Percentiles rank a stretch among this genome's conserved stretches.
Evolutionary conservation across 192 early-diverging fungal species (phyloP).

Genomic region (Rhizophagus prolifer): DNA sequence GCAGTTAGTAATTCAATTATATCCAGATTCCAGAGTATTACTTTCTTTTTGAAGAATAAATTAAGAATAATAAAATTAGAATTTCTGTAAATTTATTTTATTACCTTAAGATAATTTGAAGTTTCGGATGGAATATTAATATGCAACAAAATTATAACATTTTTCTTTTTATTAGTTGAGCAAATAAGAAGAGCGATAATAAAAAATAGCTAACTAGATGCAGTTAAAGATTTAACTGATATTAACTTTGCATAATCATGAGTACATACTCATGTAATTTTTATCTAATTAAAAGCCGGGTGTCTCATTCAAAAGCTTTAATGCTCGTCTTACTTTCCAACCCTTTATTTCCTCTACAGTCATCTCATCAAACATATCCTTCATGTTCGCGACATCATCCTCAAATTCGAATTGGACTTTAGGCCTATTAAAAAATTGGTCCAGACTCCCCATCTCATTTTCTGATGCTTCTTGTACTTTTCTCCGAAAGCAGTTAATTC

Average conservation of each 20-base stretch:
- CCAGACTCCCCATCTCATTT: conserved; percentile 1
- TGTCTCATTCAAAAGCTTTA: conserved; percentile 22
- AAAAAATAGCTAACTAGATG: no score
- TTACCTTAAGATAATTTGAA: no score
- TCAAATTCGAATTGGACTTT: conserved; percentile 22
- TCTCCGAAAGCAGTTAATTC: conserved; percentile 16
- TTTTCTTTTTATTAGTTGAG: no score
- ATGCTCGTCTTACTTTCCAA: conserved; percentile 21
- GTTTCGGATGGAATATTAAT: no score
- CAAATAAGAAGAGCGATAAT: no score
- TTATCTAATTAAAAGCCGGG: conserved; percentile 21
- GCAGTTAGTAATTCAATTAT: no score
- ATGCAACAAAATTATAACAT: no score
- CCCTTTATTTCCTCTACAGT: conserved; percentile 20
- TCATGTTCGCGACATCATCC: conserved; percentile 24
- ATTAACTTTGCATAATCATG: not conserved
- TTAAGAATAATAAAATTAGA: no score
- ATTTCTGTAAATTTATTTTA: no score
- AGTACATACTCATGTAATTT: conserved; percentile 13
- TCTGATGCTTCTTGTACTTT: conserved; percentile 1
- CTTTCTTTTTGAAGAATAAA: no score
- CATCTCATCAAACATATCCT: conserved; percentile 25
- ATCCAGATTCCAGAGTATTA: no score
- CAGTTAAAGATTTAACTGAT: no score
- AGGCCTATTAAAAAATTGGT: conserved; percentile 15